These are phyloP conservation scores for Alectoria sarmentosa DNA, from an alignment of 495 filamentous ascomycete species.

Conservation along the genomic window DNA sequence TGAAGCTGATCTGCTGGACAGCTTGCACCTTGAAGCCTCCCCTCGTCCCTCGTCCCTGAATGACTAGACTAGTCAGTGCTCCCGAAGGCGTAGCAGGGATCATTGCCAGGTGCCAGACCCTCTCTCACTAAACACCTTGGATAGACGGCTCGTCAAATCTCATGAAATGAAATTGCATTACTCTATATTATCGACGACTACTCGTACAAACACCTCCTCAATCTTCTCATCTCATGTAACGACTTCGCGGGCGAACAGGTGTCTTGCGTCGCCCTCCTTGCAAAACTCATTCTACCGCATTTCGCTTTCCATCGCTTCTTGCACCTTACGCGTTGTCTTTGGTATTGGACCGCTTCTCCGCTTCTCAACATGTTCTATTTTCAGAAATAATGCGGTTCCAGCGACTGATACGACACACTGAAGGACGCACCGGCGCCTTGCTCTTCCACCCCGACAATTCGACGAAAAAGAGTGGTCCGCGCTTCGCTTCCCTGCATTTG, in stretches of 20 bases:
- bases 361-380: constrained; percentile 4
- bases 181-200: too few relatives aligned
- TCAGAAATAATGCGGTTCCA: constrained; percentile 12
- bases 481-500: constrained; percentile 16
- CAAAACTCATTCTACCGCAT: constrained; percentile 1
- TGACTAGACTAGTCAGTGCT: neutral
- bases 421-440: neutral
- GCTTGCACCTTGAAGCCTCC: too few relatives aligned
- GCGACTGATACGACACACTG: constrained; percentile 6
- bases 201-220: neutral
- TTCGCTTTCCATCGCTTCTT: constrained; percentile 22
- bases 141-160: neutral
- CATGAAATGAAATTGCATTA: neutral
- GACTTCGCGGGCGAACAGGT: constrained; percentile 12
- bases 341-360: constrained; percentile 22
- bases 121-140: neutral
- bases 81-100: neutral
- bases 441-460: constrained; percentile 4
- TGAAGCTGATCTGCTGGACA: neutral
- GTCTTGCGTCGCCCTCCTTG: constrained; percentile 1
- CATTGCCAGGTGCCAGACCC: neutral
- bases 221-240: neutral
- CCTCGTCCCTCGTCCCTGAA: too few relatives aligned
- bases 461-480: constrained; percentile 10
- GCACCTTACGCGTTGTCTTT: constrained; percentile 23